Conservation (phyloP, 768 basidiomycete genomes). For the Hygrophoropsis aurantiaca region DNA sequence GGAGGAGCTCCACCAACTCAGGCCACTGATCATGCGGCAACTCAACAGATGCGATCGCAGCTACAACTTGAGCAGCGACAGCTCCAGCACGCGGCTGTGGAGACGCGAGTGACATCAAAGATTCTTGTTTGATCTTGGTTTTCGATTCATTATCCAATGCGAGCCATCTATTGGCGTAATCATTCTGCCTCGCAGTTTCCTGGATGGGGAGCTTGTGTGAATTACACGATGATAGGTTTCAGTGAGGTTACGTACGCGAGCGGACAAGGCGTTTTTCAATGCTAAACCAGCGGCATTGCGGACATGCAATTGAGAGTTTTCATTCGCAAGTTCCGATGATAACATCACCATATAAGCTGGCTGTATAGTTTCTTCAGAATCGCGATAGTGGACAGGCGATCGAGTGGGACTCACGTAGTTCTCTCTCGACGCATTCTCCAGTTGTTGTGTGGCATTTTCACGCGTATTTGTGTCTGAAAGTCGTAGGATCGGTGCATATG, state of each 20-base stretch:
- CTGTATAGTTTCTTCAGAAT: conserved; percentile 43
- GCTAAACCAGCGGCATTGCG: conserved; percentile 96
- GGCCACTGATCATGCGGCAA: conserved; percentile 87
- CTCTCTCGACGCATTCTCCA: conserved; percentile 81
- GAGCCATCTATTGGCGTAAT: conserved; percentile 81
- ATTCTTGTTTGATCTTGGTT: conserved; percentile 83
- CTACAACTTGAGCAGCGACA: conserved; percentile 90
- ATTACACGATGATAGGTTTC: conserved; percentile 12
- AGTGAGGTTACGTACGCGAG: conserved; percentile 65
- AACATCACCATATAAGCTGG: conserved; percentile 93
- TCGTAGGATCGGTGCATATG: conserved; percentile 15
- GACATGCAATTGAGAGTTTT: conserved; percentile 65
- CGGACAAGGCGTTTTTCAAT: conserved; percentile 91
- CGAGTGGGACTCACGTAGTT: conserved; percentile 74
- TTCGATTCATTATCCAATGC: conserved; percentile 66
- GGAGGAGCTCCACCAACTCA: conserved; percentile 83
- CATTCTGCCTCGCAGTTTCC: conserved; percentile 74
- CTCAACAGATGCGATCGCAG: conserved; percentile 93
- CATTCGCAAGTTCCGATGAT: conserved; percentile 79
- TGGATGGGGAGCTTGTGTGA: conserved; percentile 34
- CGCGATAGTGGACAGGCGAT: neutral
- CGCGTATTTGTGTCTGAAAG: conserved; percentile 81
- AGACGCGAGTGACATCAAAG: conserved; percentile 81
- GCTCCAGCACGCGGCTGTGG: conserved; percentile 69
- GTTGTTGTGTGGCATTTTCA: conserved; percentile 87